Evolutionary conservation across 1,284 basidiomycete genomes (phyloP).

Genomic region (Trichosporon faecale): DNA sequence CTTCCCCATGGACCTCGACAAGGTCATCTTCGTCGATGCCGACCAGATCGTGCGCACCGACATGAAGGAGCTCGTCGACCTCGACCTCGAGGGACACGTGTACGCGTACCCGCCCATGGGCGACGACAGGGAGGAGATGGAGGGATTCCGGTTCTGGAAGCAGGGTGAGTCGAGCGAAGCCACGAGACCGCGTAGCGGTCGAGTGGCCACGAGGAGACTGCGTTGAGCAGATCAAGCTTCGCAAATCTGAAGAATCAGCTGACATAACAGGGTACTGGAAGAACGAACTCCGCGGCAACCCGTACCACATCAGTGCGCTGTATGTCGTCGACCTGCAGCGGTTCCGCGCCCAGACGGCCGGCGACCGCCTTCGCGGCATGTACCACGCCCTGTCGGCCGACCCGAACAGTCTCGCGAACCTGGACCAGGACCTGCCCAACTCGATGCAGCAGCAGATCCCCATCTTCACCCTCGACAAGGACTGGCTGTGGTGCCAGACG

Average conservation of each 20-base stretch:
- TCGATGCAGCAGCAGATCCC: conserved; percentile 82
- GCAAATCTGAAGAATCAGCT: neutral
- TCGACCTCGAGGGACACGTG: conserved; percentile 85
- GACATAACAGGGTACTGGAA: conserved; percentile 68
- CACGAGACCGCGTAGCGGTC: neutral
- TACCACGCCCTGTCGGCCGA: conserved; percentile 93
- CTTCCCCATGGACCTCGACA: conserved; percentile 96
- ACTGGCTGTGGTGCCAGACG: conserved; percentile 80
- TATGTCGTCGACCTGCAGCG: conserved; percentile 95
- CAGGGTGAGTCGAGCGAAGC: conserved; percentile 57
- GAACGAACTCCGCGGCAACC: conserved; percentile 71
- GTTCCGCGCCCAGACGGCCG: conserved; percentile 69
- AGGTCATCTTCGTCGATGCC: conserved; percentile 98
- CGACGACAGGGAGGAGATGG: conserved; percentile 89
- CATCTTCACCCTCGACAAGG: conserved; percentile 79
- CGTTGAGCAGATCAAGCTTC: neutral
- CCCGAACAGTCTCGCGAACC: conserved; percentile 86
- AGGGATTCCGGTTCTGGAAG: conserved; percentile 98
- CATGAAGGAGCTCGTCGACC: conserved; percentile 82
- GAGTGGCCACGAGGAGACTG: neutral
- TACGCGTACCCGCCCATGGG: conserved; percentile 98
- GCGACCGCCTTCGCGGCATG: conserved; percentile 80
- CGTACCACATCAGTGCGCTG: conserved; percentile 85
- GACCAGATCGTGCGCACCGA: conserved; percentile 97
- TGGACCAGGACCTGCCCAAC: conserved; percentile 96